These are phyloP conservation scores for Phytophthora multivora DNA, from an alignment of 352 stramenopile species.

Conservation along the genomic window DNA sequence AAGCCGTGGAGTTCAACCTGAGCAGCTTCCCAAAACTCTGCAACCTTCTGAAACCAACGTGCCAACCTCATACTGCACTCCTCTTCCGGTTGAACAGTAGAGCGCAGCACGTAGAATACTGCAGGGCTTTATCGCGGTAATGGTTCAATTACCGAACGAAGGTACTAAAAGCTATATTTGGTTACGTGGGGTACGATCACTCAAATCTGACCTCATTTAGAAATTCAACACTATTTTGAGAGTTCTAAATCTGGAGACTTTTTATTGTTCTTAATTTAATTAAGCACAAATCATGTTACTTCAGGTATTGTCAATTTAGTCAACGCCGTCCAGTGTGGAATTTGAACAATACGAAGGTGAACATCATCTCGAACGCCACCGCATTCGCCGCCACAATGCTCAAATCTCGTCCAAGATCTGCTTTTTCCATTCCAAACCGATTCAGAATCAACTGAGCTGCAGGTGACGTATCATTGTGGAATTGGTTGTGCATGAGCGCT, in stretches of 20 bases:
- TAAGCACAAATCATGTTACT: conserved; percentile 6
- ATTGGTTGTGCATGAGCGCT: conserved; percentile 82
- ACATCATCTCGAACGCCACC: conserved; percentile 51
- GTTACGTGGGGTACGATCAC: too few relatives aligned
- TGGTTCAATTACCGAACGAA: too few relatives aligned
- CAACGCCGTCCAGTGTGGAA: conserved; percentile 26
- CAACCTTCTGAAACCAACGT: background rate
- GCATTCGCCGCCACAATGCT: conserved; percentile 48
- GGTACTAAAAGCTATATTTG: background rate
- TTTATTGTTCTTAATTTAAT: too few relatives aligned
- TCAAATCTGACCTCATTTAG: background rate
- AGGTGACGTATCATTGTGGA: conserved; percentile 24
- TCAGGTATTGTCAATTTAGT: too few relatives aligned
- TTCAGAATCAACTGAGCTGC: conserved; percentile 30
- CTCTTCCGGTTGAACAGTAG: too few relatives aligned
- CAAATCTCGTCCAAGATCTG: conserved; percentile 48
- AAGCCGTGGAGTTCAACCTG: conserved; percentile 25
- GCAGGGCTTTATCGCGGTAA: too few relatives aligned
- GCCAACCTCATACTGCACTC: background rate
- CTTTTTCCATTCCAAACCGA: conserved; percentile 55
- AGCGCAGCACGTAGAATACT: background rate
- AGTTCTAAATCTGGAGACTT: background rate
- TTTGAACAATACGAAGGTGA: conserved; percentile 39
- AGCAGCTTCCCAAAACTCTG: conserved; percentile 6
- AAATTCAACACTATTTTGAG: background rate